These are phyloP conservation scores for Boletus reticuloceps DNA, from an alignment of 768 basidiomycete genomes.

Conservation along the genomic window DNA sequence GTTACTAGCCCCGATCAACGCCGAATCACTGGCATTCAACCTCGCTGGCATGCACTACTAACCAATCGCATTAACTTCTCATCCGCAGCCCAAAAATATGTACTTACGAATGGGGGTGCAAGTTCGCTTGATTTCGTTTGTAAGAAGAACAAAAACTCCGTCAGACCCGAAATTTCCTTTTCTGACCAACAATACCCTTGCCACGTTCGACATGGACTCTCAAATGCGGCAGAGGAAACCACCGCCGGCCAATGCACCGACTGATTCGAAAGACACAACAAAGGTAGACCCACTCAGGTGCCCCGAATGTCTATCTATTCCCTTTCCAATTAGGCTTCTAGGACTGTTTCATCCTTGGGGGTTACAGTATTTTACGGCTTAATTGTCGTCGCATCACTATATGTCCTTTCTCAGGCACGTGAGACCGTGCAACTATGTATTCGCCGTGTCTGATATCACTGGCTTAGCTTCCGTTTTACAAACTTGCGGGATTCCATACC, in stretches of 20 bases:
- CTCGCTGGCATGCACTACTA: neutral
- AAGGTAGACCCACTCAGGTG: constrained; percentile 2
- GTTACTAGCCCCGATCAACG: neutral
- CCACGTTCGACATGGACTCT: neutral
- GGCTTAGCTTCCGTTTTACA: constrained; percentile 17
- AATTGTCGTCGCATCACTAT: constrained; percentile 4
- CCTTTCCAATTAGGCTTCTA: constrained; percentile 1
- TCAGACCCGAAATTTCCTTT: constrained; percentile 13
- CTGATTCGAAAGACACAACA: neutral
- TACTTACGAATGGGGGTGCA: neutral
- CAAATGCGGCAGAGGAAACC: constrained; percentile 25
- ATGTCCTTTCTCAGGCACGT: constrained; percentile 22
- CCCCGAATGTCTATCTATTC: neutral
- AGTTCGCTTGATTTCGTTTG: neutral
- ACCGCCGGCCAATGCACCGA: neutral
- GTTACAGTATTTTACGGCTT: constrained; percentile 14
- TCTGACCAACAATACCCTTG: neutral
- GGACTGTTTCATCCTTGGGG: neutral
- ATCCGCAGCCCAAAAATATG: neutral
- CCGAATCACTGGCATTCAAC: neutral
- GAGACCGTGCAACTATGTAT: neutral
- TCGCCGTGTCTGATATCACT: neutral
- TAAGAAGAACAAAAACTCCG: too few species aligned
- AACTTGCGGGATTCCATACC: constrained; percentile 2
- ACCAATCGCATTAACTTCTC: constrained; percentile 9